Percentiles rank a stretch among this genome's conserved stretches.
phyloP scores from a whole-genome alignment of 192 early-diverging fungal genomes.

The Backusella australiensis region DNA sequence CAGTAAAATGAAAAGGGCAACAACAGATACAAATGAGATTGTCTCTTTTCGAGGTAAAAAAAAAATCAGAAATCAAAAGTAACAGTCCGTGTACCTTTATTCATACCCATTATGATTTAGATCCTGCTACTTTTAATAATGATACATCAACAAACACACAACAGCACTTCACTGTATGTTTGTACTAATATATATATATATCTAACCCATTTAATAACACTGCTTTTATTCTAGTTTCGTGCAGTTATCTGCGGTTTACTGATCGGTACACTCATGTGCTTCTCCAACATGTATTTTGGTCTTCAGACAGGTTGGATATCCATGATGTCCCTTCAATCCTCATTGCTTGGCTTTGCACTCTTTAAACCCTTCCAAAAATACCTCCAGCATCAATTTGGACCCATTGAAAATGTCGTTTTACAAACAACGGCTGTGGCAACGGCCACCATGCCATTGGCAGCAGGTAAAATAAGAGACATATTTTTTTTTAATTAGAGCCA shows the following conservation, averaged over 20 bases:
- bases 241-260: conserved; percentile 56
- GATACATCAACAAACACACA: neutral
- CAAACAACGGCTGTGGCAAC: conserved; percentile 84
- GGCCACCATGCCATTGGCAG: conserved; percentile 80
- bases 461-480: conserved; percentile 23
- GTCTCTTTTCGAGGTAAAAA: neutral
- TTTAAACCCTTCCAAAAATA: conserved; percentile 57
- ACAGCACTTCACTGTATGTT: neutral
- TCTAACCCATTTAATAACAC: neutral
- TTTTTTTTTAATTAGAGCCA: too few species aligned
- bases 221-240: conserved; percentile 33
- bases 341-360: conserved; percentile 73
- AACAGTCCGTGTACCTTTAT: neutral
- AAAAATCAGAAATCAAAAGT: neutral
- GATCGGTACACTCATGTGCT: conserved; percentile 70
- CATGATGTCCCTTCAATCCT: conserved; percentile 76
- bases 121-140: neutral
- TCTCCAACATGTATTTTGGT: conserved; percentile 90
- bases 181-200: neutral
- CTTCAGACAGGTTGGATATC: conserved; percentile 80
- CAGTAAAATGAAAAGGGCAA: neutral
- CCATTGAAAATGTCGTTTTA: conserved; percentile 82
- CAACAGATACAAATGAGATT: neutral
- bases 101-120: neutral
- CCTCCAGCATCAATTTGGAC: conserved; percentile 58